These are phyloP conservation scores for Mangifera indica DNA, from an alignment of 345 rosid genomes.

Conservation along the genomic window DNA sequence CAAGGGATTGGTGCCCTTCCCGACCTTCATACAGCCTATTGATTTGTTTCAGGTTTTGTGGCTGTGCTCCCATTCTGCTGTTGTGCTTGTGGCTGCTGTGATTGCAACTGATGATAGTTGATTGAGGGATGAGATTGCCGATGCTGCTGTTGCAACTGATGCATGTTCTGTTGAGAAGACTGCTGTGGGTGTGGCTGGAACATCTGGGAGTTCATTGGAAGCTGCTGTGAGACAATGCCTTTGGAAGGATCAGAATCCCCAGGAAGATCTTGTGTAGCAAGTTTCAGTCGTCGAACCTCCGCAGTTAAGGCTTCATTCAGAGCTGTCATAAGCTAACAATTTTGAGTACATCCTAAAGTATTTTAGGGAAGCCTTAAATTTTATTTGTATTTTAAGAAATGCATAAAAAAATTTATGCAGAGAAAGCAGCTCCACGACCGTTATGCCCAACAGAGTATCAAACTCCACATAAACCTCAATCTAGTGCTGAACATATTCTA, in stretches of 20 bases:
- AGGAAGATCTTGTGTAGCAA: constrained; percentile 39
- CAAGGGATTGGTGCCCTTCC: constrained; percentile 5
- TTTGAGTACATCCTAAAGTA: background rate
- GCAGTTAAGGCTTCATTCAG: constrained; percentile 58
- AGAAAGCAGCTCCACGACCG: background rate
- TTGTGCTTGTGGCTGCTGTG: constrained; percentile 34
- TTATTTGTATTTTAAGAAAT: background rate
- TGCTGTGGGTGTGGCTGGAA: constrained; percentile 49
- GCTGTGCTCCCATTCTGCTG: constrained; percentile 45
- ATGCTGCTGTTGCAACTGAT: constrained; percentile 44
- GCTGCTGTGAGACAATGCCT: constrained; percentile 46
- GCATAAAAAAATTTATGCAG: background rate
- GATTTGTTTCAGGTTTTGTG: constrained; percentile 54
- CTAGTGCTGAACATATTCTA: background rate
- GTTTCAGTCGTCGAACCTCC: constrained; percentile 61
- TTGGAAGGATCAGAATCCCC: constrained; percentile 48
- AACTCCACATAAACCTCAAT: background rate
- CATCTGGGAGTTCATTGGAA: constrained; percentile 43
- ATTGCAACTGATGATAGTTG: constrained; percentile 33
- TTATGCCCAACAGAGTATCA: background rate
- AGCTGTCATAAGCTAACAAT: constrained; percentile 34
- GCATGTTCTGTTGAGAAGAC: constrained; percentile 41
- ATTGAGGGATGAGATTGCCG: constrained; percentile 29
- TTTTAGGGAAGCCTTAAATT: background rate
- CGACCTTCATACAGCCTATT: constrained; percentile 32